Conservation (phyloP, 2,329 filamentous ascomycete genomes). For the Aspergillus fumigatus region DNA sequence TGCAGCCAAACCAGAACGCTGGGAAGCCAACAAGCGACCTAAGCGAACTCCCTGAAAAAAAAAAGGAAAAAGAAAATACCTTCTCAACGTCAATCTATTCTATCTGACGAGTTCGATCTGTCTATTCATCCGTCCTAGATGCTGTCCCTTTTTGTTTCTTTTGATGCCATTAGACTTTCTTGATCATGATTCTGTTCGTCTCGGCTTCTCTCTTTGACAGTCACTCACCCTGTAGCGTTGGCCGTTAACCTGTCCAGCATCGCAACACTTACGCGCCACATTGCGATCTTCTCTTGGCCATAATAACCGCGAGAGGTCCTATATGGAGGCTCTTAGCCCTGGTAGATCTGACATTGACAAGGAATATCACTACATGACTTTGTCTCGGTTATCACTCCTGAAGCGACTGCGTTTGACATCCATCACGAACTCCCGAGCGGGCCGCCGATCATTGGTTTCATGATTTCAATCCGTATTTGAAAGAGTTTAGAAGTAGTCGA, state of each 20-base stretch:
- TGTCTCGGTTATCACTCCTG: not conserved
- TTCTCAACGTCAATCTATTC: not conserved
- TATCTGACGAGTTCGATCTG: not conserved
- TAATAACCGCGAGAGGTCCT: not conserved
- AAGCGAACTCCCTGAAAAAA: not conserved
- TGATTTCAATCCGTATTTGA: not conserved
- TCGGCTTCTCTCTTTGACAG: slow-evolving; percentile 1
- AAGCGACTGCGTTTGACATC: not conserved
- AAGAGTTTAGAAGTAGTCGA: not conserved
- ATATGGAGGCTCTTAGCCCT: not conserved
- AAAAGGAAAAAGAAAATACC: not conserved
- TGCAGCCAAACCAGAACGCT: slow-evolving; percentile 31
- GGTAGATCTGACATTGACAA: not conserved
- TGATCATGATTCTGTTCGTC: not conserved
- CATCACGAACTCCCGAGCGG: not conserved
- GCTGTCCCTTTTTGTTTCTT: not conserved
- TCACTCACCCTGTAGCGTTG: slow-evolving; percentile 2
- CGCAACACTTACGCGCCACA: not conserved
- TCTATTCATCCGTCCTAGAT: not conserved
- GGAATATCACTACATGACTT: not conserved
- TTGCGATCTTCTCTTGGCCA: not conserved
- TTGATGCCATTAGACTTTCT: not conserved
- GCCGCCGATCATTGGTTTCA: not conserved
- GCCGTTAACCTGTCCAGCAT: slow-evolving; percentile 5
- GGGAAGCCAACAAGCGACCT: slow-evolving; percentile 19